A percentile compares a stretch with the other conserved stretches of the same genome.
phyloP scores from a whole-genome alignment of 306 rosid species.

The Acmispon strigosus region DNA sequence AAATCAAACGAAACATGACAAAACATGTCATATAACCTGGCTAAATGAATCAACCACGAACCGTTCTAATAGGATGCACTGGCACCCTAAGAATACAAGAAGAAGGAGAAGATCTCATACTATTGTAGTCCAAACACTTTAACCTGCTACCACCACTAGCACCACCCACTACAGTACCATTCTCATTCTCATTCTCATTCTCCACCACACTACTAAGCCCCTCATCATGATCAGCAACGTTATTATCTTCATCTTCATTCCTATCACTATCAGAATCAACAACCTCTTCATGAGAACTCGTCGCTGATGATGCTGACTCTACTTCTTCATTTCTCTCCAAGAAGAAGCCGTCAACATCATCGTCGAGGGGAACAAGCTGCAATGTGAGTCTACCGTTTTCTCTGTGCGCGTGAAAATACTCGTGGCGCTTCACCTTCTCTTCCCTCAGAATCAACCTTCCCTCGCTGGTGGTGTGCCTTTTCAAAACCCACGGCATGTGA shows the following conservation, averaged over 20 bases:
- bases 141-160: neutral
- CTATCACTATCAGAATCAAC: no score
- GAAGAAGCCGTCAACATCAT: neutral
- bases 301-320: neutral
- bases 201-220: neutral
- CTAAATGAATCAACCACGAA: slow-evolving; percentile 22
- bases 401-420: slow-evolving; percentile 52
- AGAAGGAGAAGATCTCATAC: slow-evolving; percentile 12
- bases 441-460: slow-evolving; percentile 58
- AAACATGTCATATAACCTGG: neutral
- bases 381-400: slow-evolving; percentile 68
- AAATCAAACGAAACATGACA: neutral
- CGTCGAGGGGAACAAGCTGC: slow-evolving; percentile 45
- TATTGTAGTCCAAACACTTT: slow-evolving; percentile 18
- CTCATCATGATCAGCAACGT: neutral
- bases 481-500: slow-evolving; percentile 67
- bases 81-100: slow-evolving; percentile 32
- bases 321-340: neutral
- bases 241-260: no score
- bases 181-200: neutral
- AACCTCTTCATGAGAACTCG: neutral
- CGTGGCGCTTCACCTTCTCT: slow-evolving; percentile 56
- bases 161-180: neutral
- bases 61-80: slow-evolving; percentile 35
- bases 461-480: slow-evolving; percentile 50